A percentile compares a stretch with the other conserved stretches of the same genome.
These are phyloP conservation scores for Arthrinium puccinioides DNA, from an alignment of 2,329 filamentous ascomycete genomes.

Conservation along the genomic window DNA sequence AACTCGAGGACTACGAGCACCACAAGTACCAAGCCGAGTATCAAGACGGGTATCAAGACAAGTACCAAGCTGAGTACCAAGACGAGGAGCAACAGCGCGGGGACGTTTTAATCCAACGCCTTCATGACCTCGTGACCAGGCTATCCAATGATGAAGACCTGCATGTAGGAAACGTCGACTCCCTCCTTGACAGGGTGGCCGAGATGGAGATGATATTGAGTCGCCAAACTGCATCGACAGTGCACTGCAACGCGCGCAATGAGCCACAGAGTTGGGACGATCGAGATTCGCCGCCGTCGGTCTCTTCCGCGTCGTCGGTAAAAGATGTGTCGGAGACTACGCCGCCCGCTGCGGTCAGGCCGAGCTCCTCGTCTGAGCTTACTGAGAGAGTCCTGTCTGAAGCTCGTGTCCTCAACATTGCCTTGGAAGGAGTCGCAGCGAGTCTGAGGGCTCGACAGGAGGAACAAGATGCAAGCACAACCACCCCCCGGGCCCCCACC, in stretches of 20 bases:
- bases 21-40: neutral
- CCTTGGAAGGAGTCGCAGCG: slow-evolving; percentile 40
- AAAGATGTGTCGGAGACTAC: neutral
- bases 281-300: neutral
- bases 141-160: slow-evolving; percentile 14
- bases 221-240: too few species aligned
- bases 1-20: too few species aligned
- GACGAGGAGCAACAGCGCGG: slow-evolving; percentile 26
- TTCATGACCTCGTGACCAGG: slow-evolving; percentile 20
- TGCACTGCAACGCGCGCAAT: slow-evolving; percentile 6
- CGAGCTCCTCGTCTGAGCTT: slow-evolving; percentile 13
- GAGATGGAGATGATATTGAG: slow-evolving; percentile 32
- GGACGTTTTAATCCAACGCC: slow-evolving; percentile 37
- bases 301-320: too few species aligned
- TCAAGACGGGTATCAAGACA: neutral
- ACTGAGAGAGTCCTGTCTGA: slow-evolving; percentile 27
- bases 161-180: slow-evolving; percentile 22
- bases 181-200: slow-evolving; percentile 33
- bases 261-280: neutral
- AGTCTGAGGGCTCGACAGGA: slow-evolving; percentile 49
- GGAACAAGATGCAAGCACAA: slow-evolving; percentile 46
- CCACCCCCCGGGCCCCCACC: neutral
- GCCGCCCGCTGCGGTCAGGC: too few species aligned
- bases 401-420: slow-evolving; percentile 39
- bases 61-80: slow-evolving; percentile 16